phyloP scores from a whole-genome alignment of 2,329 filamentous ascomycete species.

The Fusarium sp. region DNA sequence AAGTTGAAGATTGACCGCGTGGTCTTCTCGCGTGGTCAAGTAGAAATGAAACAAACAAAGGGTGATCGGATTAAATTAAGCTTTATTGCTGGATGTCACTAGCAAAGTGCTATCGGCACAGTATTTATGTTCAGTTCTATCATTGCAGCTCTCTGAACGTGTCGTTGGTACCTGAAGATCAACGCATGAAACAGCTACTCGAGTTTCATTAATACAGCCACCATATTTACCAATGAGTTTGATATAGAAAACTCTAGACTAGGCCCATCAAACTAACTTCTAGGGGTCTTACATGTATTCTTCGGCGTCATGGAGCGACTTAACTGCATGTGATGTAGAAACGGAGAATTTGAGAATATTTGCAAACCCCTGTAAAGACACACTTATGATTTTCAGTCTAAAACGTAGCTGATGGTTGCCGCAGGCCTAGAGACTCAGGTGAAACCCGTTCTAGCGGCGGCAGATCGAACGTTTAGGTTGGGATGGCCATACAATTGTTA shows the following conservation, averaged over 20 bases:
- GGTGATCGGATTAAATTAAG: neutral
- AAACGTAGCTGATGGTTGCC: neutral
- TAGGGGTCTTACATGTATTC: too few relatives aligned
- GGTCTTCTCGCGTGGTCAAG: neutral
- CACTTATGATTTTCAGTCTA: neutral
- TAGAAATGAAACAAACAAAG: neutral
- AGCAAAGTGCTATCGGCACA: neutral
- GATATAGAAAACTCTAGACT: neutral
- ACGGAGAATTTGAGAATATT: neutral
- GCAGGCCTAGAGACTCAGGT: neutral
- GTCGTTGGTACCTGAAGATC: conserved; percentile 17
- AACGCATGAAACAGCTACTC: conserved; percentile 11
- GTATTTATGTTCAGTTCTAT: neutral
- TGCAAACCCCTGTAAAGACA: neutral
- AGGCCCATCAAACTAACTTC: neutral
- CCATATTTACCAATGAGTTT: neutral
- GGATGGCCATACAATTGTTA: neutral
- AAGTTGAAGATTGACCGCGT: conserved; percentile 26
- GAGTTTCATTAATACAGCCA: neutral
- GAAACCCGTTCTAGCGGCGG: conserved; percentile 5
- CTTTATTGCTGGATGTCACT: neutral
- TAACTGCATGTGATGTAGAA: neutral
- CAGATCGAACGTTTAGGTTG: neutral
- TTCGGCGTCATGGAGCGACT: neutral
- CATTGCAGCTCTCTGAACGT: neutral